Base-by-base conservation (phyloP, 495 filamentous ascomycete species). In the Amphirosellinia nigrospora region DNA sequence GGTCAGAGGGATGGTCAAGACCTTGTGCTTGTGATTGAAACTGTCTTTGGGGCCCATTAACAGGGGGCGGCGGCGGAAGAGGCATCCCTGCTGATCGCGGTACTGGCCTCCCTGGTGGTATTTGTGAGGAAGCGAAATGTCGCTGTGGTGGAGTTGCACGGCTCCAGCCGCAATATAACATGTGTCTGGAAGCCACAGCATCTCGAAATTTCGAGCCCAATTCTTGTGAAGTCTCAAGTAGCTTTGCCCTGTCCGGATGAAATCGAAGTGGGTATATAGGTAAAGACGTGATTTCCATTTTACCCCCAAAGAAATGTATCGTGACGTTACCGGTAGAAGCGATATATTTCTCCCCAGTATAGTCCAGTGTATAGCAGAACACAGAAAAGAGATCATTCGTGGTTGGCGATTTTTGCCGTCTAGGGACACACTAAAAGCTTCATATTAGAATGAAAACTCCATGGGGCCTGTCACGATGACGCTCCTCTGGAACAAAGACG, bases 161-260 rank as follows among this genome's bases (percentile, higher is more conserved):
- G 28, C 50, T 53, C 50, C 50, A 53, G 26, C 50, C 50, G 19
- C 50, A 53, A 30, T 53, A 53, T 30, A 53, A 16, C 50, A 53
- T 53, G 26, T 53, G 50, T 53, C 30, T 53, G 19, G 50, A 53
- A 26, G 50, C 21, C 11, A 53, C 23, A 4, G 50, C 50, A 30
- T 53, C 50, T 53, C 19, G 50, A 53, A 30, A 53, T 30, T 30
- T 53, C 11, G 5, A 11, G 9, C 50, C 50, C 28, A 0, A 30
- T 0, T 30, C 50, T 13, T 53, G 50, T 15, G 50, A 9, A 30
- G 50, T 10, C 26, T 13, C 10, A 30, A 15, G 2, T 8, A 53
- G 50, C 30, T 50, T 53, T 26, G 28, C 50, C 10, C n/a, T 30
- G 3, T 53, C 50, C 1, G 28, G 50, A 53, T 53, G 50, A 30